Conservation (phyloP, 2,329 filamentous ascomycete genomes). For the Penicillium griseofulvum region DNA sequence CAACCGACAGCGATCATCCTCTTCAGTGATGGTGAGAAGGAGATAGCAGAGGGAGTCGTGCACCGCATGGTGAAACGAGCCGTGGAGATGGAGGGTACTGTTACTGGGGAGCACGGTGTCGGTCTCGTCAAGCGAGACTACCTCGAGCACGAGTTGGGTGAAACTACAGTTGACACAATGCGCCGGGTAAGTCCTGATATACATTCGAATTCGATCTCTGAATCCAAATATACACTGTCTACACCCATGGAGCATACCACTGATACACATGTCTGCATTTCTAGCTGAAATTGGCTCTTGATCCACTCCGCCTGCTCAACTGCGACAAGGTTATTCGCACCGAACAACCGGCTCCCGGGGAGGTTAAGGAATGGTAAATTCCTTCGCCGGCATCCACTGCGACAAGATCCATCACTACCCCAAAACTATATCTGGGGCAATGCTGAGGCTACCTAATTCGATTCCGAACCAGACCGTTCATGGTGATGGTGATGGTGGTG, state of each 20-base stretch:
- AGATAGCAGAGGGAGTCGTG: constrained; percentile 58
- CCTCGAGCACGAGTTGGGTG: constrained; percentile 60
- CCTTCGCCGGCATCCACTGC: not conserved
- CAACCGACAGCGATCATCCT: constrained; percentile 56
- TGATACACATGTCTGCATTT: constrained; percentile 15
- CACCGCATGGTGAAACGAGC: constrained; percentile 69
- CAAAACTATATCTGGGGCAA: not conserved
- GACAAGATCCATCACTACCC: not conserved
- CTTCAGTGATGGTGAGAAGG: constrained; percentile 58
- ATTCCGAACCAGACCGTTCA: constrained; percentile 20
- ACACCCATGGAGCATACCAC: constrained; percentile 4
- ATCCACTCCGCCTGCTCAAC: constrained; percentile 64
- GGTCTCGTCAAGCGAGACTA: constrained; percentile 69
- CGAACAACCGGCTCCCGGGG: constrained; percentile 49
- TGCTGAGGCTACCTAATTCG: not conserved
- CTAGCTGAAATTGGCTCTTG: constrained; percentile 62
- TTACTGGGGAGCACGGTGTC: constrained; percentile 70
- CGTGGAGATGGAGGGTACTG: constrained; percentile 68
- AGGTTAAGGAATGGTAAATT: constrained; percentile 48
- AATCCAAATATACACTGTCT: not conserved
- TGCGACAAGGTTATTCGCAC: constrained; percentile 65
- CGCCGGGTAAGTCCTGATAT: constrained; percentile 50
- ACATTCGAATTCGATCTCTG: not conserved
- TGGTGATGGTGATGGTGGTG: constrained; percentile 17
- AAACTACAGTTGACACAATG: constrained; percentile 63